Evolutionary conservation across 345 rosid genomes (phyloP).

Genomic region (Fremontodendron californicum): DNA sequence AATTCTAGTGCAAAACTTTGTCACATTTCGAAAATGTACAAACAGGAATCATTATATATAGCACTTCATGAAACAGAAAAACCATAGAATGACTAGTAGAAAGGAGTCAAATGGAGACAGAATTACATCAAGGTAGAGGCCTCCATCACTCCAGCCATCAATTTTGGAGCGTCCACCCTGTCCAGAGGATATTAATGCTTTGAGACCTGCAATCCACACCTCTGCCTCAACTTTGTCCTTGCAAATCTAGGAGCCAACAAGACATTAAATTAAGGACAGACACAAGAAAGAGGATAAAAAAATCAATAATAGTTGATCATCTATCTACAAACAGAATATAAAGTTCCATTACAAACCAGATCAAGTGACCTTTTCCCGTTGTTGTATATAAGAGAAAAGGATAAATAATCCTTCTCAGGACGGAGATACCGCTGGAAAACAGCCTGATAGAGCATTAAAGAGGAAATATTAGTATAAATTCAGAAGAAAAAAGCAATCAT

Average conservation of each 20-base stretch:
- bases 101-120: constrained; percentile 13
- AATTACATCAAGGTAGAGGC: constrained; percentile 79
- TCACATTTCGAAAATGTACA: neutral
- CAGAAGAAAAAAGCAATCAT: neutral
- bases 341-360: constrained; percentile 64
- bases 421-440: constrained; percentile 80
- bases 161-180: constrained; percentile 93
- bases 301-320: neutral
- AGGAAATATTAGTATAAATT: constrained; percentile 17
- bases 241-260: constrained; percentile 54
- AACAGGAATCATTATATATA: neutral
- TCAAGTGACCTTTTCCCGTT: constrained; percentile 86
- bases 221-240: constrained; percentile 96
- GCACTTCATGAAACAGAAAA: constrained; percentile 4
- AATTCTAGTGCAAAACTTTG: neutral
- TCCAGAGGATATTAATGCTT: constrained; percentile 64
- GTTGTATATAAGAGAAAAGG: constrained; percentile 86
- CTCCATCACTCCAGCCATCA: constrained; percentile 91
- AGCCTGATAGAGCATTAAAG: constrained; percentile 48
- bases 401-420: constrained; percentile 86
- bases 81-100: neutral
- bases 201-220: constrained; percentile 87
- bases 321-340: constrained; percentile 9
- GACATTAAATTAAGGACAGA: constrained; percentile 18
- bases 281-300: neutral